Conservation (phyloP, 306 rosid genomes). For the Cyclanthera cordifolia region DNA sequence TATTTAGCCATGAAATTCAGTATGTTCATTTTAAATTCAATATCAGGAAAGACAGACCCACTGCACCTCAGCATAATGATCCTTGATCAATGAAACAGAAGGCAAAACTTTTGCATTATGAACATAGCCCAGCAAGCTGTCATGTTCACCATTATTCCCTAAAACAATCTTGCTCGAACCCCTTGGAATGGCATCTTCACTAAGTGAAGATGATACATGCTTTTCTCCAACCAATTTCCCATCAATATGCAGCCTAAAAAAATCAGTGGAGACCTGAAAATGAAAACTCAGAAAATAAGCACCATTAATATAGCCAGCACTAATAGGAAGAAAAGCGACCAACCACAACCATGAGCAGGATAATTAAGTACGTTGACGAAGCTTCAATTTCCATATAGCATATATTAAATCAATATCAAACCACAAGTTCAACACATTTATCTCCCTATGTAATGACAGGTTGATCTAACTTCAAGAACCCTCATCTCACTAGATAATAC, state of each 20-base stretch:
- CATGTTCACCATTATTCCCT: slow-evolving; percentile 43
- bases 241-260: slow-evolving; percentile 53
- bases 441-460: neutral
- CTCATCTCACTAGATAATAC: neutral
- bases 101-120: slow-evolving; percentile 45
- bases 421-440: neutral
- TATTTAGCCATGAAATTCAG: neutral
- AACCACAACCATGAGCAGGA: neutral
- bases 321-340: neutral
- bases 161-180: slow-evolving; percentile 33
- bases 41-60: slow-evolving; percentile 14
- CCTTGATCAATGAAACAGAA: slow-evolving; percentile 31
- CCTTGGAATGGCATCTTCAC: slow-evolving; percentile 26
- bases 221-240: slow-evolving; percentile 48
- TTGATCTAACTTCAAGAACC: neutral
- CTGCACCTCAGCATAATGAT: slow-evolving; percentile 45
- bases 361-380: neutral
- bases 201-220: slow-evolving; percentile 26
- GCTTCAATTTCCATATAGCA: neutral
- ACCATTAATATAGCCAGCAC: neutral
- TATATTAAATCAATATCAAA: neutral
- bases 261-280: slow-evolving; percentile 47
- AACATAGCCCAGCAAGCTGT: slow-evolving; percentile 46
- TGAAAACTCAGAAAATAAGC: slow-evolving; percentile 16
- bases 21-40: neutral